These are phyloP conservation scores for Rhododendron molle DNA, from an alignment of 148 eudicot species.

Conservation along the genomic window DNA sequence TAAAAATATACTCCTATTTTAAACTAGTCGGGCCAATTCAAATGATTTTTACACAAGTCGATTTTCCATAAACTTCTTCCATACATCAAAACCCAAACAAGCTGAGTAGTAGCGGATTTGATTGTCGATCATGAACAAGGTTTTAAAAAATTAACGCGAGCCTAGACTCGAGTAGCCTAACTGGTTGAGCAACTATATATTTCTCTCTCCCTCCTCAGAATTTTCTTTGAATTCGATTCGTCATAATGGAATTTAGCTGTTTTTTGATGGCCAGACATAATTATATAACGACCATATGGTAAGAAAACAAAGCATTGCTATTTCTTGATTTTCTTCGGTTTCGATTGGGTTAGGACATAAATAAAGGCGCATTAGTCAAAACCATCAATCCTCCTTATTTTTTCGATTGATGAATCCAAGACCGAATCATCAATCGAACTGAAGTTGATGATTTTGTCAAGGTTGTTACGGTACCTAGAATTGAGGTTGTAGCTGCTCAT, in stretches of 20 bases:
- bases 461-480: too few relatives aligned
- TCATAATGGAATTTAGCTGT: not conserved
- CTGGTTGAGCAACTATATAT: not conserved
- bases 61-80: too few relatives aligned
- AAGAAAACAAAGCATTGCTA: not conserved
- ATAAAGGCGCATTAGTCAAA: not conserved
- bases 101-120: too few relatives aligned
- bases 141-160: not conserved
- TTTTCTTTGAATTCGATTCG: not conserved
- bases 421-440: not conserved
- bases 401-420: not conserved
- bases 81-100: not conserved
- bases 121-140: not conserved
- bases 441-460: not conserved
- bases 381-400: not conserved
- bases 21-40: too few relatives aligned
- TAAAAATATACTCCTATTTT: too few relatives aligned
- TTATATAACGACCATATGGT: not conserved
- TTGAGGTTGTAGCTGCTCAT: too few relatives aligned
- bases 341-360: not conserved
- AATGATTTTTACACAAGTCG: too few relatives aligned
- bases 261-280: not conserved
- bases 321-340: not conserved
- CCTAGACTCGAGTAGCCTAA: not conserved
- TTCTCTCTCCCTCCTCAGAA: not conserved